Conservation (phyloP, 108 stramenopile species). For the Aurantiochytrium sp. region DNA sequence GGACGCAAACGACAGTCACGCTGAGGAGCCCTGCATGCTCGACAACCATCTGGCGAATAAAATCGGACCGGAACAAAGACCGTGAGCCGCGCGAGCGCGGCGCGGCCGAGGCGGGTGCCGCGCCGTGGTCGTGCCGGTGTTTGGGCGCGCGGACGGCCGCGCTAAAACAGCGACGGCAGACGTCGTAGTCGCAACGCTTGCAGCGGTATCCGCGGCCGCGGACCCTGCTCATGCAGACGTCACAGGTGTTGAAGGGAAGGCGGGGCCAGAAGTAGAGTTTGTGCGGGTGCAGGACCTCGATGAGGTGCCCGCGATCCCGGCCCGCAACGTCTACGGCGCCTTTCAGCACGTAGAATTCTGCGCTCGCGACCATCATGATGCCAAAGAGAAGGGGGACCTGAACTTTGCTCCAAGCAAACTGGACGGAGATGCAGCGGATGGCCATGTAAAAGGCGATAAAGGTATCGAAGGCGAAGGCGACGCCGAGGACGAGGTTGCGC, state of each 20-base stretch:
- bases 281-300: not conserved
- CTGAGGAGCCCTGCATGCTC: not conserved
- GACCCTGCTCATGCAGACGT: not conserved
- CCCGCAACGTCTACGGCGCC: not conserved
- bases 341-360: not conserved
- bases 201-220: constrained; percentile 10
- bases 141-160: not conserved
- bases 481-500: not conserved
- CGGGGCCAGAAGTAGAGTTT: constrained; percentile 22
- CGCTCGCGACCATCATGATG: not conserved
- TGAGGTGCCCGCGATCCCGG: not conserved
- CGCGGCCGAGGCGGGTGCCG: not conserved
- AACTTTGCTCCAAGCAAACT: not conserved
- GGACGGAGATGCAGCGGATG: not conserved
- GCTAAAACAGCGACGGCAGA: constrained; percentile 21
- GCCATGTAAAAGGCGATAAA: not conserved
- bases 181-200: constrained; percentile 32
- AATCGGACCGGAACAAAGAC: not conserved
- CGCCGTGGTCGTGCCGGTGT: not conserved
- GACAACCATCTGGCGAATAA: not conserved
- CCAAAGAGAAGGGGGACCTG: not conserved
- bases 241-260: not conserved
- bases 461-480: not conserved
- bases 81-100: too few species aligned
- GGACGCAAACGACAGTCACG: not conserved